Evolutionary conservation across 1,139 yeast species (phyloP), one percentile per base, ranked within the genome.

Genomic region (Yamadazyma aaseri): DNA sequence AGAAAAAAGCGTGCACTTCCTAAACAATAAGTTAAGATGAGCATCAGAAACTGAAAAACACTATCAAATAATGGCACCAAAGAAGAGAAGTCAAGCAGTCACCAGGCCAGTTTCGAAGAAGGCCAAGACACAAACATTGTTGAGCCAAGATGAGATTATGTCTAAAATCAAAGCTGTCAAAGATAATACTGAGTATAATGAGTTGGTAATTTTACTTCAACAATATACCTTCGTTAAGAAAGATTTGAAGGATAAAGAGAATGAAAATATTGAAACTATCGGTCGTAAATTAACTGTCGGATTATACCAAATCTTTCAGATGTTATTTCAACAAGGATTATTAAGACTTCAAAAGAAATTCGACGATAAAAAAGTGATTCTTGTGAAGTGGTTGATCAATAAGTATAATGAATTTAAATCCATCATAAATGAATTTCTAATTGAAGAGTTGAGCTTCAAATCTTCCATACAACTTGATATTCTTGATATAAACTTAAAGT

Each of bases 311-410:
- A 55, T 77, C 5, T 87, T 86, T 56, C 77, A 76, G 39, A 65
- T 67, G 34, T 56, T 86, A 28, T 66, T 81, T 37, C 63, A 66
- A 28, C 61, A 69, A 8, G 75, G 76, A 3, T 65, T 69, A 33
- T 58, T 86, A 38, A 56, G 63, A 24, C 49, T 49, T 14, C 57
- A 58, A 22, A 63, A 65, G 29, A 55, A 63, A 11, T 54, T 54
- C 13, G 74, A 71, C 40, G 77, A 71, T 11, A 73, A 76, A 42
- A 65, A 69, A 39, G 52, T 60, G 28, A 54, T 73, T 21, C 67
- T 76, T 17, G 70, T 68, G 26, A 73, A 71, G 47, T 86, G 96
- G 95, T 58, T 86, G 25, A 64, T 66, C 35, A 73, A 72, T 32
- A 71, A 74, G 37, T 89, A 85, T 54, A 70, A 67, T 17, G 56